phyloP scores from a whole-genome alignment of 2,329 filamentous ascomycete genomes.

The Metarhizium robertsii region DNA sequence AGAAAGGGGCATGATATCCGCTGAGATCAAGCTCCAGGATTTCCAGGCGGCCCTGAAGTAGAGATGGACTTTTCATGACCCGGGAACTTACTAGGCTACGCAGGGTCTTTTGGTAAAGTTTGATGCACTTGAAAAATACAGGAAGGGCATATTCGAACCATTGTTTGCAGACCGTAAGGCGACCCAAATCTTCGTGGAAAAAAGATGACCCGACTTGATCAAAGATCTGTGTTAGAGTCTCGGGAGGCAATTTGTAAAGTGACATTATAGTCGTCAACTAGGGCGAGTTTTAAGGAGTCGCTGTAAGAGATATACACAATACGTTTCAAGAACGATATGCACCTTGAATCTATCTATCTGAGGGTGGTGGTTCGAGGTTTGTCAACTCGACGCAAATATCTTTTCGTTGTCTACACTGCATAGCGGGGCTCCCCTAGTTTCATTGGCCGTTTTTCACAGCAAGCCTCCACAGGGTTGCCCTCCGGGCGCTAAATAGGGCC shows the following conservation, averaged over 20 bases:
- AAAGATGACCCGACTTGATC: slow-evolving; percentile 9
- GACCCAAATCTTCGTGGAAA: slow-evolving; percentile 10
- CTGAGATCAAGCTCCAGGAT: slow-evolving; percentile 5
- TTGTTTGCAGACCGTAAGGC: slow-evolving; percentile 12
- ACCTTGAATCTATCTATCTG: background rate
- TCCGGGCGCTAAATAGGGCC: too few species aligned
- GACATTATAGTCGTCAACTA: slow-evolving; percentile 4
- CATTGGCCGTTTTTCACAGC: too few species aligned
- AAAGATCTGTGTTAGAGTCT: slow-evolving; percentile 12
- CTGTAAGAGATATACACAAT: background rate
- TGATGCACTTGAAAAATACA: slow-evolving; percentile 5
- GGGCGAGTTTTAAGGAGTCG: background rate
- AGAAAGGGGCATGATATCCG: slow-evolving; percentile 1
- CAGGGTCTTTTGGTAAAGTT: slow-evolving; percentile 6
- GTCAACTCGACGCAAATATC: background rate
- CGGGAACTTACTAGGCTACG: slow-evolving; percentile 1
- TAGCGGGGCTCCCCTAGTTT: too few species aligned
- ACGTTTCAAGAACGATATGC: background rate
- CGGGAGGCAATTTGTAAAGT: slow-evolving; percentile 11
- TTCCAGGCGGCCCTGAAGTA: slow-evolving; percentile 6
- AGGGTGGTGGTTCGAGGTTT: background rate
- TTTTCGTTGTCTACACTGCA: too few species aligned
- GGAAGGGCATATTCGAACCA: slow-evolving; percentile 12
- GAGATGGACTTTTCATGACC: background rate
- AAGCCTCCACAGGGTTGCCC: too few species aligned